Conservation (phyloP, 805 yeast species). For the Candida khao-thaluensis region DNA sequence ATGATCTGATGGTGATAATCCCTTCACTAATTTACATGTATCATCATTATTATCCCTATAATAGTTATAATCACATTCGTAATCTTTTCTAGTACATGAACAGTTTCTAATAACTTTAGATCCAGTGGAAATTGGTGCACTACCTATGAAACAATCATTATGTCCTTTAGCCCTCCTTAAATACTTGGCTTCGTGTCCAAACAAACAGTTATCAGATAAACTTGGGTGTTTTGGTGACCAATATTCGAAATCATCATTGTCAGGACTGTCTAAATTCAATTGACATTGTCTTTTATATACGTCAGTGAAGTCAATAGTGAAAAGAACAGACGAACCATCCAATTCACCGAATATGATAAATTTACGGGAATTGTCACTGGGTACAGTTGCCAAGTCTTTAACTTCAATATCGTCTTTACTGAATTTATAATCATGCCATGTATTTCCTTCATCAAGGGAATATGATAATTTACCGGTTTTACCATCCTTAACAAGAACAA, state of each 20-base stretch:
- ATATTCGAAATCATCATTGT: slow-evolving; percentile 40
- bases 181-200: slow-evolving; percentile 43
- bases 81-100: slow-evolving; percentile 81
- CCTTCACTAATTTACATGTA: slow-evolving; percentile 80
- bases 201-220: slow-evolving; percentile 36
- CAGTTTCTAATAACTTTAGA: slow-evolving; percentile 63
- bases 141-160: slow-evolving; percentile 68
- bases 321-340: slow-evolving; percentile 42
- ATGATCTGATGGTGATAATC: slow-evolving; percentile 66
- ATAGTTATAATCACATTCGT: slow-evolving; percentile 91
- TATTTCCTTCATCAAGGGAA: slow-evolving; percentile 76
- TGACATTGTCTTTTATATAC: slow-evolving; percentile 40
- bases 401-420: slow-evolving; percentile 54
- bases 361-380: slow-evolving; percentile 82
- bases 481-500: slow-evolving; percentile 64
- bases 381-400: slow-evolving; percentile 81
- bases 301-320: slow-evolving; percentile 37
- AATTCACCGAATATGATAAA: slow-evolving; percentile 65
- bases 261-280: slow-evolving; percentile 42
- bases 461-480: slow-evolving; percentile 61
- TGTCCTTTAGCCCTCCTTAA: slow-evolving; percentile 45
- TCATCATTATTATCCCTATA: slow-evolving; percentile 63
- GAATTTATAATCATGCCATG: slow-evolving; percentile 71
- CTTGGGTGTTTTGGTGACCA: slow-evolving; percentile 43
- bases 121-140: slow-evolving; percentile 56